These are phyloP conservation scores for Pisolithus marmoratus DNA, from an alignment of 768 basidiomycete genomes.

Conservation along the genomic window DNA sequence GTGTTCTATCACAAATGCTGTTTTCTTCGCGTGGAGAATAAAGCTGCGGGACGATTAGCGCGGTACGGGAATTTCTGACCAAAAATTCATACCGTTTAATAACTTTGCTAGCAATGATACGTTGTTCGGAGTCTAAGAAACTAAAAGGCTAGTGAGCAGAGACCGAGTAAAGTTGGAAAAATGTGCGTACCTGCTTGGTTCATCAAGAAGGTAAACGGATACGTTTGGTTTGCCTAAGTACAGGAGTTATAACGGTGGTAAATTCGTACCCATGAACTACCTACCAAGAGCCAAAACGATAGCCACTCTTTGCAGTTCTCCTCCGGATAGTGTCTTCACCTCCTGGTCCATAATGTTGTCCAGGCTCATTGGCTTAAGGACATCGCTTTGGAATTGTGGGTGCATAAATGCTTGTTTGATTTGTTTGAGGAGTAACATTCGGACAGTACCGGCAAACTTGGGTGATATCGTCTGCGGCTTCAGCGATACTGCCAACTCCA, in stretches of 20 bases:
- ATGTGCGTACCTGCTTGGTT: conserved; percentile 68
- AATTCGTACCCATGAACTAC: conserved; percentile 4
- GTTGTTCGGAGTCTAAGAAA: conserved; percentile 98
- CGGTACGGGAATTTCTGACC: neutral
- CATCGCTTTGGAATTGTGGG: conserved; percentile 98
- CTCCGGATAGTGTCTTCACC: conserved; percentile 96
- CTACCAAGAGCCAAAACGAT: conserved; percentile 87
- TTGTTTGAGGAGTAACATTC: conserved; percentile 89
- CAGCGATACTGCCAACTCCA: conserved; percentile 81
- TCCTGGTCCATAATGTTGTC: conserved; percentile 97
- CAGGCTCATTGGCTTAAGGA: conserved; percentile 94
- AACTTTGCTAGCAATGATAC: conserved; percentile 96
- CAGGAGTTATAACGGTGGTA: conserved; percentile 4
- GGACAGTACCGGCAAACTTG: conserved; percentile 95
- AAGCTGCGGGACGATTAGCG: conserved; percentile 44
- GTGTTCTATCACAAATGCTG: conserved; percentile 99
- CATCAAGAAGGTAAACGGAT: conserved; percentile 91
- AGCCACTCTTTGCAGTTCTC: conserved; percentile 96
- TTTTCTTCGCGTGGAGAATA: conserved; percentile 95
- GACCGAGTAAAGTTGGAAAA: neutral
- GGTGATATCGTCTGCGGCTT: conserved; percentile 99
- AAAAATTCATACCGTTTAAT: conserved; percentile 72
- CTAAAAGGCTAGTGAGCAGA: conserved; percentile 29
- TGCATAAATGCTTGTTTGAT: conserved; percentile 98
- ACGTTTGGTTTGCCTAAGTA: conserved; percentile 64